Conservation (phyloP, 2,329 filamentous ascomycete species). For the Leptographium radiaticola region DNA sequence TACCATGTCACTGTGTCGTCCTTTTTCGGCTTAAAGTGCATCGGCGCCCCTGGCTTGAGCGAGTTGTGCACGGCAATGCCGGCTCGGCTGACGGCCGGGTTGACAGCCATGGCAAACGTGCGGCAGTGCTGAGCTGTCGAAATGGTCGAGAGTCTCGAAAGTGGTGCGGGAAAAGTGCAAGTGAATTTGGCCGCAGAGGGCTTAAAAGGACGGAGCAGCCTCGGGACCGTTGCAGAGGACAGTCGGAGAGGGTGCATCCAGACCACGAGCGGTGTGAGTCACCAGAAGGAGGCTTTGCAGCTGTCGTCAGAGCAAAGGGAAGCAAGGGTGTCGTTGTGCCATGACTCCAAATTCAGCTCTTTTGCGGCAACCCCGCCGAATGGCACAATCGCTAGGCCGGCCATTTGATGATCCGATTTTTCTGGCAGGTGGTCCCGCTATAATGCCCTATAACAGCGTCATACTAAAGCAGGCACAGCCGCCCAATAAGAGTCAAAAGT, state of each 20-base stretch:
- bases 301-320: not conserved
- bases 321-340: not conserved
- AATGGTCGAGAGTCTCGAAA: not conserved
- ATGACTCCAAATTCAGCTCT: conserved; percentile 1
- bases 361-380: conserved; percentile 4
- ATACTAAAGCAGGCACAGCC: no score
- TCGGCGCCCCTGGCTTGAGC: conserved; percentile 56
- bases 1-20: conserved; percentile 13
- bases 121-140: not conserved
- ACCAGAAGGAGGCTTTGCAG: not conserved
- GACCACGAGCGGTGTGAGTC: conserved; percentile 1
- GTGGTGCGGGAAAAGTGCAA: not conserved
- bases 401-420: conserved; percentile 4
- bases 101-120: conserved; percentile 1
- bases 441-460: no score
- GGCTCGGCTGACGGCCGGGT: not conserved
- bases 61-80: conserved; percentile 65
- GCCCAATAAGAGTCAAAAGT: no score
- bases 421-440: not conserved
- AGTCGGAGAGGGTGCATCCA: conserved; percentile 7
- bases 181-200: not conserved
- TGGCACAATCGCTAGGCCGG: conserved; percentile 1
- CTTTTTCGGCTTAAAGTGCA: conserved; percentile 18
- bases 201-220: not conserved
- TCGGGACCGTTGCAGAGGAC: not conserved